Evolutionary conservation across 2,329 filamentous ascomycete species (phyloP).

Genomic region (Penicillium fuscoglaucum): DNA sequence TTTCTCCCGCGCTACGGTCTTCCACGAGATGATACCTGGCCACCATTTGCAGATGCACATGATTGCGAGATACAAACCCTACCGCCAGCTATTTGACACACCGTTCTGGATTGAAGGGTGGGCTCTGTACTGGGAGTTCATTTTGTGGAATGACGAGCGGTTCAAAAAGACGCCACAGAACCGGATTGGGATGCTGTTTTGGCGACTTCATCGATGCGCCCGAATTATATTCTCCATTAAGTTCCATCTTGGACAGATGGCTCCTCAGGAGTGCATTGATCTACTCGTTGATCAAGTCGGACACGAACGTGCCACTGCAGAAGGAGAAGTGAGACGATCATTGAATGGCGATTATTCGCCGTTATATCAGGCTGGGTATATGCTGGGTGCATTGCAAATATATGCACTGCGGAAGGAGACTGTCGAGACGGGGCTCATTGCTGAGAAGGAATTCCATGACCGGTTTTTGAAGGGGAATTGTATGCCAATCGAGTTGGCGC

Average conservation of each 20-base stretch:
- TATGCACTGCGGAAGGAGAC: slow-evolving; percentile 53
- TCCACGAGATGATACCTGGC: slow-evolving; percentile 63
- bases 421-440: slow-evolving; percentile 40
- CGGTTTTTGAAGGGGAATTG: slow-evolving; percentile 52
- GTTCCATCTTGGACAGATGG: slow-evolving; percentile 59
- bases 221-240: slow-evolving; percentile 58
- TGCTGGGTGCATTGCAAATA: slow-evolving; percentile 60
- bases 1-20: slow-evolving; percentile 59
- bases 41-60: slow-evolving; percentile 49
- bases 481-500: slow-evolving; percentile 27
- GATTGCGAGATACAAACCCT: slow-evolving; percentile 49
- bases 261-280: slow-evolving; percentile 57
- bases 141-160: slow-evolving; percentile 56
- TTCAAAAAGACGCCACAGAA: slow-evolving; percentile 55
- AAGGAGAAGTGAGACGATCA: slow-evolving; percentile 60
- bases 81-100: slow-evolving; percentile 56
- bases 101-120: slow-evolving; percentile 61
- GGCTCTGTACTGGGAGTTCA: slow-evolving; percentile 63
- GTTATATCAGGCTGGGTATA: slow-evolving; percentile 61
- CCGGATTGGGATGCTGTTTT: slow-evolving; percentile 60
- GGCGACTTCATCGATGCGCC: slow-evolving; percentile 63
- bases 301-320: slow-evolving; percentile 60
- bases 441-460: slow-evolving; percentile 60
- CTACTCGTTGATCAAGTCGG: slow-evolving; percentile 58
- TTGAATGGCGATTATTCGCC: slow-evolving; percentile 45